Evolutionary conservation across 495 filamentous ascomycete genomes (phyloP).

Genomic region (Bombardia bombarda): DNA sequence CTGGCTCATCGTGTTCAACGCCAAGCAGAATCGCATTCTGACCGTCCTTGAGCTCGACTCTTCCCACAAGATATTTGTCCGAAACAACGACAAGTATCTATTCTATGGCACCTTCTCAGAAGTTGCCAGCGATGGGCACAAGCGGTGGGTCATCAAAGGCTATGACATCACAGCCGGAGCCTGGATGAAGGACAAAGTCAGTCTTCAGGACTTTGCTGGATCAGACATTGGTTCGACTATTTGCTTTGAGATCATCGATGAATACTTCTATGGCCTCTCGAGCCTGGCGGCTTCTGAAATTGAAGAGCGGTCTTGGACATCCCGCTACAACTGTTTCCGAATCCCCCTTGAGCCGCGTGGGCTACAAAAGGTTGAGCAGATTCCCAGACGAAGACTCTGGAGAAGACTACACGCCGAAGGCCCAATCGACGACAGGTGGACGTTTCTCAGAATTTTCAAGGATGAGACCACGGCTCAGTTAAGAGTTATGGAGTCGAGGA

Average conservation of each 20-base stretch:
- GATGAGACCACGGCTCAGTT: constrained; percentile 55
- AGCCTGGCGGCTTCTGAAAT: constrained; percentile 56
- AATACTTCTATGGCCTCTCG: constrained; percentile 65
- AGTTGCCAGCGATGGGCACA: constrained; percentile 39
- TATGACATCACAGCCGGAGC: constrained; percentile 35
- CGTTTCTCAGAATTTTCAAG: constrained; percentile 52
- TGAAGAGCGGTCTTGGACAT: constrained; percentile 60
- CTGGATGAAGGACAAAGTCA: constrained; percentile 31
- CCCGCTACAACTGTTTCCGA: constrained; percentile 63
- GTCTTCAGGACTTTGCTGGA: constrained; percentile 48
- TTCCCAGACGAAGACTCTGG: constrained; percentile 44
- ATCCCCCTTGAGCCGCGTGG: constrained; percentile 39
- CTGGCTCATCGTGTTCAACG: constrained; percentile 55
- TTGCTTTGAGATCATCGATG: constrained; percentile 63
- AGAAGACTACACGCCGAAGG: constrained; percentile 64
- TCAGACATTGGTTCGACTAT: constrained; percentile 59
- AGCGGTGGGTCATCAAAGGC: constrained; percentile 55
- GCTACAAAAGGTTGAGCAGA: constrained; percentile 20
- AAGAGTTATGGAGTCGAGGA: constrained; percentile 60
- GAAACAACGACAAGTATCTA: constrained; percentile 56
- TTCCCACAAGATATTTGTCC: constrained; percentile 54
- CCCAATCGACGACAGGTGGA: constrained; percentile 72
- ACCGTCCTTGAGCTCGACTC: constrained; percentile 34
- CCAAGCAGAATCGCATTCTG: constrained; percentile 34
- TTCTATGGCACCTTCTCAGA: constrained; percentile 60